Evolutionary conservation across 148 eudicot species (phyloP).

Genomic region (Cornus suecica): DNA sequence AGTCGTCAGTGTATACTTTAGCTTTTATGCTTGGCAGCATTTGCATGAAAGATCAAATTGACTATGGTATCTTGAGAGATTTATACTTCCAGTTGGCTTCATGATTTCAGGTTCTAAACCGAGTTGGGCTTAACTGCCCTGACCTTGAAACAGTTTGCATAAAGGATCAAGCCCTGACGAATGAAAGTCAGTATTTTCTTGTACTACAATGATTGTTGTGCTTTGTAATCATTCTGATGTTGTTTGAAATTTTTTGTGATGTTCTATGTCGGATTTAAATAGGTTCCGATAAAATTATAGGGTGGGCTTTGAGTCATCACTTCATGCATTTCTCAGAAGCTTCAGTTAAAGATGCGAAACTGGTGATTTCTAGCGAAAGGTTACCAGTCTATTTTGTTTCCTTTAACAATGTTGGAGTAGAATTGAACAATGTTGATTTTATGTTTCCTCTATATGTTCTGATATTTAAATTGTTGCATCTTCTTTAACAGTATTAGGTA

Average conservation of each 20-base stretch:
- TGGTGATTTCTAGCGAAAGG: conserved; percentile 72
- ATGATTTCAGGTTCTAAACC: conserved; percentile 59
- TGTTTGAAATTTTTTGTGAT: conserved; percentile 1
- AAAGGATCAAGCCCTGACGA: conserved; percentile 82
- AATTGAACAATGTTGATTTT: not conserved
- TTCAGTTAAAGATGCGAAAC: conserved; percentile 50
- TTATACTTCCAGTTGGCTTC: not conserved
- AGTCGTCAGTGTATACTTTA: not conserved
- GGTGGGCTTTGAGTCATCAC: conserved; percentile 93
- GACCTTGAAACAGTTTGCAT: conserved; percentile 66
- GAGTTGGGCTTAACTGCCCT: conserved; percentile 60
- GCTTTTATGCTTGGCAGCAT: not conserved
- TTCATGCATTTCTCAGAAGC: conserved; percentile 62
- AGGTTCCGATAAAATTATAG: conserved; percentile 83
- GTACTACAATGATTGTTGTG: not conserved
- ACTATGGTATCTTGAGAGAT: not conserved
- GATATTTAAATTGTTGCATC: not conserved
- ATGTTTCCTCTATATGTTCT: conserved; percentile 1
- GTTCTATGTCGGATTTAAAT: conserved; percentile 12
- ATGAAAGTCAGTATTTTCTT: conserved; percentile 57
- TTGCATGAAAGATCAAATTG: not conserved
- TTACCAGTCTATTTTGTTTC: conserved; percentile 9
- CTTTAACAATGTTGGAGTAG: not conserved
- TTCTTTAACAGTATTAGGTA: conserved; percentile 56
- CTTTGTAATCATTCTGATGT: not conserved